Base-by-base conservation (phyloP, 2,329 filamentous ascomycete species). In the Nemania sp. region DNA sequence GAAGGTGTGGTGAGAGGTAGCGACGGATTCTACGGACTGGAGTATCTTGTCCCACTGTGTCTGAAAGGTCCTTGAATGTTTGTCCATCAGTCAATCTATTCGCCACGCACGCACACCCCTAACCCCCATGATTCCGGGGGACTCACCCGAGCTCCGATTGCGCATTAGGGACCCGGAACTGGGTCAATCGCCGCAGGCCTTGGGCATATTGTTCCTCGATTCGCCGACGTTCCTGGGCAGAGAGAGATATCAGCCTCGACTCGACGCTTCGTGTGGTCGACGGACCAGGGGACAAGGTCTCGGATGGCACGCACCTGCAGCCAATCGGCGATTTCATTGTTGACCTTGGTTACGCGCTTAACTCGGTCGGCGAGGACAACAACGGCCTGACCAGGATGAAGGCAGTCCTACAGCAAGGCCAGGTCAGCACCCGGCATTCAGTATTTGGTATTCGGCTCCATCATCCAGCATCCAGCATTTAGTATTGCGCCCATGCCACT, bases 291-390 rank as follows among this genome's bases (percentile, higher is more conserved):
- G n/a, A 13, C 21, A 20, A 25, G 39, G 43, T 18, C 4, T 59
- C 58, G 49, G 58, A 53, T 67, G 78, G 77, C 87, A 97, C 93
- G 77, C 87, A 97, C 93, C 88, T 94, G 90, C 64, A 99, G 84
- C 92, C 94, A 99, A 79, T 98, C 94, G 75, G 94, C 94, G 72
- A 99, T 91, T 74, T 97, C 92, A 69, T 82, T 78, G 77, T 99
- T 97, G 78, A 96, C 80, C 76, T 89, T 92, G 71, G 85, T 86
- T 74, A 98, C 94, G 77, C 92, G 86, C 77, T 90, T 90, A 69
- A 98, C 86, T 72, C 95, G 91, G 69, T 97, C 93, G 76, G 89
- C 90, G 70, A 98, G 85, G 61, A 92, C 85, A 56, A 86, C 83
- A 40, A 92, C 90, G 62, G 95, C 93, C 79, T 95, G 91, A 68